phyloP scores from a whole-genome alignment of 2,329 filamentous ascomycete species.

The Dactylonectria estremocensis region DNA sequence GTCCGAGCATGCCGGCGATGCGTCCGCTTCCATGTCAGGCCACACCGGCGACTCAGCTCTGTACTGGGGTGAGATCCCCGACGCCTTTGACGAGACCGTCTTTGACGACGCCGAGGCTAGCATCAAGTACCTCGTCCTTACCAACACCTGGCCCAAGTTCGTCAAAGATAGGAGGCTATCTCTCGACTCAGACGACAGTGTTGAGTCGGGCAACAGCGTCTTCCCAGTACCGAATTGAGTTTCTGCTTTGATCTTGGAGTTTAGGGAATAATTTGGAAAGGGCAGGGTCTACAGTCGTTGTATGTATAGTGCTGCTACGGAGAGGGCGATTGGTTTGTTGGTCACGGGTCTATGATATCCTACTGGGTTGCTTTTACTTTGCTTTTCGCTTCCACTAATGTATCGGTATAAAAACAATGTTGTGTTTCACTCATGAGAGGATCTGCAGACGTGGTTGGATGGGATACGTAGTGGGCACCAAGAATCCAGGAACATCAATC shows the following conservation, averaged over 20 bases:
- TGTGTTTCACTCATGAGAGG: too few relatives aligned
- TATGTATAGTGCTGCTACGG: constrained; percentile 25
- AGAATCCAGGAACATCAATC: too few relatives aligned
- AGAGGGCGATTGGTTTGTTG: constrained; percentile 20
- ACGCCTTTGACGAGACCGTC: constrained; percentile 65
- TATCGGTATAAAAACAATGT: too few relatives aligned
- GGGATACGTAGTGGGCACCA: too few relatives aligned
- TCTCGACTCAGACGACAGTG: constrained; percentile 47
- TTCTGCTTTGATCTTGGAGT: not conserved
- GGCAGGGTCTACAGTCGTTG: constrained; percentile 9
- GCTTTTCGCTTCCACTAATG: constrained; percentile 15
- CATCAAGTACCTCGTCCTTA: constrained; percentile 78
- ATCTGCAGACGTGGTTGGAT: too few relatives aligned
- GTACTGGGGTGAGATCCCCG: constrained; percentile 64
- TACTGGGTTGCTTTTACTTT: constrained; percentile 15
- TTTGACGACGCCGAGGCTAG: constrained; percentile 74
- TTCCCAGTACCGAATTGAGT: not conserved
- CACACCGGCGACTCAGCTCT: constrained; percentile 46
- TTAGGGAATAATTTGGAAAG: not conserved
- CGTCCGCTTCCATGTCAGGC: constrained; percentile 32
- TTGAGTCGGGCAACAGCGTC: constrained; percentile 38
- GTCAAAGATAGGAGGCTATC: constrained; percentile 60
- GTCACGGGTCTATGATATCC: constrained; percentile 23
- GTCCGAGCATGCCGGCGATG: constrained; percentile 40
- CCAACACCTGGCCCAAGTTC: constrained; percentile 79